Evolutionary conservation across 805 yeast genomes (phyloP), one percentile per base, ranked within the genome.

Genomic region (Sporopachydermia lactativora): DNA sequence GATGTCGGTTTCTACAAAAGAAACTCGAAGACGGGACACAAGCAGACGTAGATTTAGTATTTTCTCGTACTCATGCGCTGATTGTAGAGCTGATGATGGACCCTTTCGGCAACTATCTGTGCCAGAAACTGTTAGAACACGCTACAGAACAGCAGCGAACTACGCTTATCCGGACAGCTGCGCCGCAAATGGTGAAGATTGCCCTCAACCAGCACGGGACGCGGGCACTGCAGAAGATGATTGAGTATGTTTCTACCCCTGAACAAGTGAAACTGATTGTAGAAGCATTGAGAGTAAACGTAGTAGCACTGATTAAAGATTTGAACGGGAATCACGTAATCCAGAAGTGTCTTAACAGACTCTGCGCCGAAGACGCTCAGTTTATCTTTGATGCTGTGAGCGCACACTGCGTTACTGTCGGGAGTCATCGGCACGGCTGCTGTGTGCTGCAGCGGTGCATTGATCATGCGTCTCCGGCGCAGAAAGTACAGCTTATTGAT

Each of bases 371-470:
- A n/a, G 80, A 82, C 43, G 72, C 82, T 49, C 92, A 88, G 56
- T 89, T 92, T 55, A 83, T 92, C 44, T 86, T 84, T 56, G 92
- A 86, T 53, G 81, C 95, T 14, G 92, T 92, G 3, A 68, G 78
- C 44, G 60, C 60, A 11, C 70, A 85, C 47, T 80, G 92, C 47
- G 68, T 77, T 34, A 80, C 76, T 43, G 84, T 92, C 42, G 94
- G 96, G 3, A 85, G 94, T 38, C 97, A 92, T 54, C 74, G 96
- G 53, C 97, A 92, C 55, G 98, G 97, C 4, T 92, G 98, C 63
- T 89, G 97, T 60, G 97, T 89, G 17, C 66, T 89, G 43, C 98
- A 89, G 62, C 73, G 97, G 51, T 88, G 97, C 59, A 70, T 92
- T 50, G 97, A 92, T 59, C 83, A 81, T 58, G 96, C 97, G 3